These are phyloP conservation scores for Thelonectria discophora DNA, from an alignment of 2,329 filamentous ascomycete species.

Conservation along the genomic window DNA sequence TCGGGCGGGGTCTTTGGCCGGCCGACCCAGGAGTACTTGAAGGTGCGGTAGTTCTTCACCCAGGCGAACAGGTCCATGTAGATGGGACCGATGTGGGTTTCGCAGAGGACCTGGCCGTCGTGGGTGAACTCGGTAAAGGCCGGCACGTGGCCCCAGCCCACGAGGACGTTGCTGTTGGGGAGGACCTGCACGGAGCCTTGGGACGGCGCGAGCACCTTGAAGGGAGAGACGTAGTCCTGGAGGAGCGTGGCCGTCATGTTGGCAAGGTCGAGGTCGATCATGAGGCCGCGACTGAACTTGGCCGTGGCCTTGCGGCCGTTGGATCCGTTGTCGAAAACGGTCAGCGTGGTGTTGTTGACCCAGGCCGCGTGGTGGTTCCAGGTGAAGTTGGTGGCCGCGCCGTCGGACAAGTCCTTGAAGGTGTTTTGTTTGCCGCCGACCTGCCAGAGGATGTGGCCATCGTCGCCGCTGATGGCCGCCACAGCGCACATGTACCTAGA, in stretches of 20 bases:
- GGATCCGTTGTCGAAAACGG: constrained; percentile 51
- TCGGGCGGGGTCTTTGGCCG: constrained; percentile 46
- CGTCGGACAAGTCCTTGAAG: constrained; percentile 46
- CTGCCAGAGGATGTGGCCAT: constrained; percentile 61
- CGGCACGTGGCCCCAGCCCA: constrained; percentile 65
- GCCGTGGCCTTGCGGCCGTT: constrained; percentile 28
- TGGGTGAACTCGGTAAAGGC: constrained; percentile 57
- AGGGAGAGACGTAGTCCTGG: constrained; percentile 56
- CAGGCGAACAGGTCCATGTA: constrained; percentile 44
- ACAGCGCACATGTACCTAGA: constrained; percentile 59
- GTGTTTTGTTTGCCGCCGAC: constrained; percentile 58
- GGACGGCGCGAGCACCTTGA: constrained; percentile 51
- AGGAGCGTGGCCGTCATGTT: constrained; percentile 45
- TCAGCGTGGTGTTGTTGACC: constrained; percentile 60
- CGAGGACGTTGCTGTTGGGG: constrained; percentile 60
- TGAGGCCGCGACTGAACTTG: constrained; percentile 38
- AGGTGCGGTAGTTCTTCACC: constrained; percentile 63
- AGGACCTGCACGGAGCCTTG: constrained; percentile 62
- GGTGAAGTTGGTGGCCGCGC: constrained; percentile 50
- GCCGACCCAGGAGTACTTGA: constrained; percentile 63
- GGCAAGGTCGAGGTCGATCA: constrained; percentile 36
- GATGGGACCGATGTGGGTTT: constrained; percentile 57
- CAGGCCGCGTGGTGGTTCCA: constrained; percentile 63
- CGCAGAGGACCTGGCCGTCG: constrained; percentile 62
- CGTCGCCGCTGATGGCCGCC: constrained; percentile 55